These are phyloP conservation scores for Cryptosporidium tyzzeri DNA, from an alignment of 169 alveolate genomes.

Conservation along the genomic window DNA sequence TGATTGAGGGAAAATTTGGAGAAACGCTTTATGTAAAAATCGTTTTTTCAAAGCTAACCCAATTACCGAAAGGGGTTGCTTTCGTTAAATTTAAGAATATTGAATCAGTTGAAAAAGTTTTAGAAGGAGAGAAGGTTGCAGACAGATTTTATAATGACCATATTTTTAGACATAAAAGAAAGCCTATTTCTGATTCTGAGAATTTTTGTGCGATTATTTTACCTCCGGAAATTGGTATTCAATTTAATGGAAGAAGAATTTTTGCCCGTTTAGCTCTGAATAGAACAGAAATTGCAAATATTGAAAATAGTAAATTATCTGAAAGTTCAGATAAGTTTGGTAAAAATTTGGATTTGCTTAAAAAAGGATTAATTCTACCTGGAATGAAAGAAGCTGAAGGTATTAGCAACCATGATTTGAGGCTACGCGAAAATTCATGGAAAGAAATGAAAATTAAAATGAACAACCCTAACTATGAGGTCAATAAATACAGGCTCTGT, in stretches of 20 bases:
- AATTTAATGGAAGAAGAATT: conserved; percentile 66
- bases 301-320: conserved; percentile 1
- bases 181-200: background rate
- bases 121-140: conserved; percentile 30
- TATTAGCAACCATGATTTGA: conserved; percentile 62
- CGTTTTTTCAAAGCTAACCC: conserved; percentile 40
- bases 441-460: conserved; percentile 35
- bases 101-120: conserved; percentile 45
- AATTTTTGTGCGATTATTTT: background rate
- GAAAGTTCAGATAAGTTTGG: background rate
- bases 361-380: conserved; percentile 42
- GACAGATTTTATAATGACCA: conserved; percentile 16
- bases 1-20: conserved; percentile 49
- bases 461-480: conserved; percentile 45
- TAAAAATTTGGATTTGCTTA: background rate
- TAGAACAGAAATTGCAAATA: conserved; percentile 10
- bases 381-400: conserved; percentile 68
- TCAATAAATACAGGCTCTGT: conserved; percentile 51
- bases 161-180: background rate
- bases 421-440: conserved; percentile 64
- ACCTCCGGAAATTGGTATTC: conserved; percentile 68
- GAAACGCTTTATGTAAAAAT: conserved; percentile 31
- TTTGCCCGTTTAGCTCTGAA: conserved; percentile 62
- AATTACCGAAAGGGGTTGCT: conserved; percentile 74
- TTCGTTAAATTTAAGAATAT: conserved; percentile 33